Base-by-base conservation (phyloP, 176 grass and related monocot species). In the Alloteropsis semialata region DNA sequence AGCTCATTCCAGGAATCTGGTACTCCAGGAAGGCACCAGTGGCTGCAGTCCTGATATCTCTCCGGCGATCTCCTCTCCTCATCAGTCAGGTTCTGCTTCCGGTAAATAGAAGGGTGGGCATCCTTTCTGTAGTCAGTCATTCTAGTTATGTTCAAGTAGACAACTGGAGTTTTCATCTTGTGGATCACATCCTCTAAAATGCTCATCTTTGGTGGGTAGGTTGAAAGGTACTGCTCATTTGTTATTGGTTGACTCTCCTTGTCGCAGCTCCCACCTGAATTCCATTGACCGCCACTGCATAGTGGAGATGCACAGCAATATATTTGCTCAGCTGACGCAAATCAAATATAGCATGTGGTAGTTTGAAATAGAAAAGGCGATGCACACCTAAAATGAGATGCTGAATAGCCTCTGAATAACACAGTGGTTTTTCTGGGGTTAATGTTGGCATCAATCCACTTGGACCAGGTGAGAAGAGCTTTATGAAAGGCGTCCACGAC, bases 41-140 rank as follows among this genome's bases (percentile, higher is more conserved):
- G 94, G 80, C 94, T 93, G 84, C 91, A 96, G 84, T 96, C 94
- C 45, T 96, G 94, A 57, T 55, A 93, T 48, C 74, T 93, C 82
- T 91, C 91, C 0, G 90, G 90, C 1, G 79, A 77, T 65, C 83
- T 87, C 60, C 88, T 71, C 81, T 96, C 94, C 77, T 91, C 90
- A 2, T 92, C 84, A 2, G 72, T 87, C 16, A 89, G 72, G 59
- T 91, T 84, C 76, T 75, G 80, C 73, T 89, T 93, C 29, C 86
- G 80, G 71, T 96, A 99, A 70, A 99, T 53, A 2, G 97, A 99
- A 33, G 91, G 91, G 51, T 99, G 97, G 0, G 91, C 97, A 48
- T 99, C 97, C 77, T 99, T 99, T 84, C 93, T 88, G 33, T 99
- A 99, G 86, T 99, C 97, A 0, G 85, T 90, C 97, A 96, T 90